These are phyloP conservation scores for Fraxinus velutina DNA, from an alignment of 305 asterid species.

Conservation along the genomic window DNA sequence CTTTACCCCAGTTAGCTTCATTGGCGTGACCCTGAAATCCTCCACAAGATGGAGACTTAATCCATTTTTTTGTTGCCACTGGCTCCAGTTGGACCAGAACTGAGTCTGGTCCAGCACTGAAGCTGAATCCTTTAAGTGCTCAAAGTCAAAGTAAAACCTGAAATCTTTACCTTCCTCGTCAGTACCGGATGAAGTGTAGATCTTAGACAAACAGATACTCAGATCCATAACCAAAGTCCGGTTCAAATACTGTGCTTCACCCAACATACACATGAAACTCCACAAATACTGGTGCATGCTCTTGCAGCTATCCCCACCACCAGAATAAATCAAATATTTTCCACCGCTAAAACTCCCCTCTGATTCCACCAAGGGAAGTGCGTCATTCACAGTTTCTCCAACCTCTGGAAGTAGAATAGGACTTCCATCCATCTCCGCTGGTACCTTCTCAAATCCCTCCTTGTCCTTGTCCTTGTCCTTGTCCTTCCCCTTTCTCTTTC, in stretches of 20 bases:
- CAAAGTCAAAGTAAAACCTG: constrained; percentile 79
- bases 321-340: constrained; percentile 67
- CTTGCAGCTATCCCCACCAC: constrained; percentile 91
- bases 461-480: constrained; percentile 35
- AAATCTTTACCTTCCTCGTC: constrained; percentile 84
- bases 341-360: constrained; percentile 60
- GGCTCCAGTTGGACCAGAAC: constrained; percentile 65
- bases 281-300: constrained; percentile 88
- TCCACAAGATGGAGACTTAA: constrained; percentile 42
- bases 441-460: constrained; percentile 59
- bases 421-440: constrained; percentile 30
- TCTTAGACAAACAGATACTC: constrained; percentile 63
- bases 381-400: constrained; percentile 65
- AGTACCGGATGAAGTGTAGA: constrained; percentile 62
- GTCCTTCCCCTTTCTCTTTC: constrained; percentile 24
- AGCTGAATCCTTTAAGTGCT: constrained; percentile 74
- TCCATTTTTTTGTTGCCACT: constrained; percentile 40
- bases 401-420: constrained; percentile 52
- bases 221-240: constrained; percentile 79
- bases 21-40: constrained; percentile 42
- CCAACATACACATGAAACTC: constrained; percentile 89
- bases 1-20: constrained; percentile 35
- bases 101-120: constrained; percentile 62
- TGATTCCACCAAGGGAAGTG: constrained; percentile 64
- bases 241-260: constrained; percentile 82